Evolutionary conservation across 345 rosid species (phyloP).

Genomic region (Iberis pinnata): DNA sequence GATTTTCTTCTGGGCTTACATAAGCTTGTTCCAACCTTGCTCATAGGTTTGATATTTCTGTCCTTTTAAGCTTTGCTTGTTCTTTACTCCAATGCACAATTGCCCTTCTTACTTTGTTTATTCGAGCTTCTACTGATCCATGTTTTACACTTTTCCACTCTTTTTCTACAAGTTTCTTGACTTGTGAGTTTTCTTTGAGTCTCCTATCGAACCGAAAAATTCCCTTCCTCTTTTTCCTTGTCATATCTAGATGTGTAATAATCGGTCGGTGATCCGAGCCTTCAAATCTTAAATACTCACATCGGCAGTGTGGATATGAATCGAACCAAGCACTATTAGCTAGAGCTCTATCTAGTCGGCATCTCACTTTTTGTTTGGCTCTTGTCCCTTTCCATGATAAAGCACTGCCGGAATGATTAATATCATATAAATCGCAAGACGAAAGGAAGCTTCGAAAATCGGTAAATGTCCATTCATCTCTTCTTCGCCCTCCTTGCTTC

Average conservation of each 20-base stretch:
- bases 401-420: not conserved
- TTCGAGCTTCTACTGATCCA: no score
- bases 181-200: not conserved
- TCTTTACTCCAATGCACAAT: no score
- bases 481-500: not conserved
- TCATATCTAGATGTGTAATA: fast-evolving
- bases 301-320: not conserved
- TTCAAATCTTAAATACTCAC: not conserved
- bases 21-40: no score
- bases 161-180: not conserved
- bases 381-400: not conserved
- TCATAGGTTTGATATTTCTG: no score
- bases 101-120: no score
- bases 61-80: no score
- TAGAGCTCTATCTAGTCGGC: not conserved
- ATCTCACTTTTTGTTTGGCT: no score
- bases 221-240: not conserved
- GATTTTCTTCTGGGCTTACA: no score
- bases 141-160: no score
- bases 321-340: not conserved
- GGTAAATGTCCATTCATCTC: not conserved
- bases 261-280: not conserved
- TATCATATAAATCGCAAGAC: not conserved
- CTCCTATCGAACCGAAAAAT: not conserved
- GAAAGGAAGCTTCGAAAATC: not conserved